Percentiles rank a stretch among this genome's conserved stretches.
Evolutionary conservation across 306 rosid species (phyloP).

Genomic region (Boehmeria nivea): DNA sequence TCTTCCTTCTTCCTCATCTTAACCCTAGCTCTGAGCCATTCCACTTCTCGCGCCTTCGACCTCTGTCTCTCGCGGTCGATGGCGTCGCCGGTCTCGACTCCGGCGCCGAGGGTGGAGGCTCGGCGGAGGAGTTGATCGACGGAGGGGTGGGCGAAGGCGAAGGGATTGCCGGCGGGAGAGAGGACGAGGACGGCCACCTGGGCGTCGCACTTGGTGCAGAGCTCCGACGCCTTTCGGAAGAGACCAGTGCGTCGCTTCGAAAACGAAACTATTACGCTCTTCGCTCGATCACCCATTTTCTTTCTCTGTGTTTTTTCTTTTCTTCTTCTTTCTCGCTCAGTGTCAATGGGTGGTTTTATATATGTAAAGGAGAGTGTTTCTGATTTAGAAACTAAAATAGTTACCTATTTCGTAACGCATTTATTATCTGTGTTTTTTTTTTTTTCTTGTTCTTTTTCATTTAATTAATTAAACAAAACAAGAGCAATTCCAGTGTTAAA

Average conservation of each 20-base stretch:
- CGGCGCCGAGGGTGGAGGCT: background rate
- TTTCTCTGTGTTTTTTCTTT: background rate
- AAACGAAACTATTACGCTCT: background rate
- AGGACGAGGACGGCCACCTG: background rate
- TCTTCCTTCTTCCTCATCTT: background rate
- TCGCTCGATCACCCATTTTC: background rate
- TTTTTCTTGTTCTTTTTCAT: too few relatives aligned
- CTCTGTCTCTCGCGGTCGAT: background rate
- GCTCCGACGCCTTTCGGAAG: background rate
- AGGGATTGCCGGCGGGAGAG: conserved; percentile 1
- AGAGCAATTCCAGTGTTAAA: too few relatives aligned
- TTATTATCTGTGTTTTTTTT: too few relatives aligned
- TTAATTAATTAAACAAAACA: too few relatives aligned
- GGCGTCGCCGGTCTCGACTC: background rate
- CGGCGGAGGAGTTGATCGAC: background rate
- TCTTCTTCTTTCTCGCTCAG: too few relatives aligned
- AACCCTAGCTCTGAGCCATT: background rate
- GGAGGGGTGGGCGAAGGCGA: conserved; percentile 5
- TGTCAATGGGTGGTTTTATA: too few relatives aligned
- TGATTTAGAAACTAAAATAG: too few relatives aligned
- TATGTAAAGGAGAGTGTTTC: too few relatives aligned
- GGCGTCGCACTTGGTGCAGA: conserved; percentile 4
- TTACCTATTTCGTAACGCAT: too few relatives aligned
- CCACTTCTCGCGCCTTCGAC: background rate
- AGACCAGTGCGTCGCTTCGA: conserved; percentile 5